These are phyloP conservation scores for Phytopythium boreale DNA, from an alignment of 352 stramenopile genomes.

Conservation along the genomic window DNA sequence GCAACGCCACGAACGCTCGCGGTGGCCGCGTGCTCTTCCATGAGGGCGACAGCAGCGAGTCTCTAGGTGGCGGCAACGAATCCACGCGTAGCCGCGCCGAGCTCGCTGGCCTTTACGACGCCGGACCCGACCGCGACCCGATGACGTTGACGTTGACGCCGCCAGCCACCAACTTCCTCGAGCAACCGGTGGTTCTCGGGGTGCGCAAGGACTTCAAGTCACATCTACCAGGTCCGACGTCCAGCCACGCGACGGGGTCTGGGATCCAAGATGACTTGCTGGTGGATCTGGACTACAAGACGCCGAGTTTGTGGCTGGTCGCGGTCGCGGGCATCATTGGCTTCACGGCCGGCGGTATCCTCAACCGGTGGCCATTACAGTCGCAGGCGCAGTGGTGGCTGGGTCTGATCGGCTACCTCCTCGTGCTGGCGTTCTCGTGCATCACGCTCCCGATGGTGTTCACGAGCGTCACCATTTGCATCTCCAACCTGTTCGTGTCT, in stretches of 20 bases:
- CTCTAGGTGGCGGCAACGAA: conserved; percentile 4
- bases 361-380: conserved; percentile 27
- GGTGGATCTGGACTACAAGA: conserved; percentile 47
- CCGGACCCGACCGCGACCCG: conserved; percentile 14
- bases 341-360: conserved; percentile 27
- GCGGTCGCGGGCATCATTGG: conserved; percentile 30
- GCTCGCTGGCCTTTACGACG: background rate
- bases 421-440: conserved; percentile 39
- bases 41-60: conserved; percentile 14
- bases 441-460: conserved; percentile 67
- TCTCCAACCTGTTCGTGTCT: conserved; percentile 53
- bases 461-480: conserved; percentile 60
- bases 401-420: conserved; percentile 30
- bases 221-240: conserved; percentile 12
- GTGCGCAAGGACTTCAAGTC: conserved; percentile 23
- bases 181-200: conserved; percentile 46
- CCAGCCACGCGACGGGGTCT: background rate
- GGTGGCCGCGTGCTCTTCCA: conserved; percentile 9
- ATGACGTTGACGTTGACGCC: conserved; percentile 65
- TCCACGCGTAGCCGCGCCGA: background rate
- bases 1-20: background rate
- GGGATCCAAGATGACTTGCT: conserved; percentile 40
- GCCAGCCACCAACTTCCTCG: conserved; percentile 42
- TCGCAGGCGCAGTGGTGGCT: conserved; percentile 35
- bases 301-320: conserved; percentile 38